Conservation (phyloP, 306 rosid species). For the Hippophae tibetana region DNA sequence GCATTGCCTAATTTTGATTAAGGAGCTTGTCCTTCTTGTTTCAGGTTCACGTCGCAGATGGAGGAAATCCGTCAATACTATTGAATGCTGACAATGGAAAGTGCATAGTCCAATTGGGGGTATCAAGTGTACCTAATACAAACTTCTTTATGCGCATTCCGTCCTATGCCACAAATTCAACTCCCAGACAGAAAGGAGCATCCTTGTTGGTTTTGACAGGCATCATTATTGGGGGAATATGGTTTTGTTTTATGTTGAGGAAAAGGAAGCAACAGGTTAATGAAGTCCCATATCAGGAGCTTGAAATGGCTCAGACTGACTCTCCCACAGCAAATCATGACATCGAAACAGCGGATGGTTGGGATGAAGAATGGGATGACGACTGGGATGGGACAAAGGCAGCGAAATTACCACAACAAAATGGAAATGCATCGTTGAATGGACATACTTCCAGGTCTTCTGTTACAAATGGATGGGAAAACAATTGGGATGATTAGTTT, state of each 20-base stretch:
- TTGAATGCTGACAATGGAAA: conserved; percentile 21
- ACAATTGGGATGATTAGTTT: conserved; percentile 15
- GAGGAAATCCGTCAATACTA: conserved; percentile 11
- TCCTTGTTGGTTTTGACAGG: not conserved
- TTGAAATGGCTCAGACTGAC: conserved; percentile 24
- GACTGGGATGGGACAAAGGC: conserved; percentile 18
- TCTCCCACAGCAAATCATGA: conserved; percentile 6
- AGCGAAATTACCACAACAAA: conserved; percentile 3
- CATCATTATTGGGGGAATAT: conserved; percentile 22
- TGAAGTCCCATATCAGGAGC: conserved; percentile 26
- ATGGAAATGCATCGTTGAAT: conserved; percentile 14
- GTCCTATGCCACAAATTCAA: conserved; percentile 1
- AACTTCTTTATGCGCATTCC: conserved; percentile 14
- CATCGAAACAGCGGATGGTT: conserved; percentile 21
- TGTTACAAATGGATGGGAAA: conserved; percentile 21
- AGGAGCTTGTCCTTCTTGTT: not conserved
- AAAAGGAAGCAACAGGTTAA: conserved; percentile 12
- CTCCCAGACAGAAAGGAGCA: not conserved
- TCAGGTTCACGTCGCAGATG: conserved; percentile 19
- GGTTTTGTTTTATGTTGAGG: conserved; percentile 16
- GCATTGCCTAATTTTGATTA: conserved; percentile 3
- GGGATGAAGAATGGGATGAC: conserved; percentile 32
- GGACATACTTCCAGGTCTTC: conserved; percentile 17
- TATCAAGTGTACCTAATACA: not conserved
- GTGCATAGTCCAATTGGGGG: conserved; percentile 12